Evolutionary conservation across 2,329 filamentous ascomycete species (phyloP), one percentile per base, ranked within the genome.

Genomic region (Ascosphaera acerosa): DNA sequence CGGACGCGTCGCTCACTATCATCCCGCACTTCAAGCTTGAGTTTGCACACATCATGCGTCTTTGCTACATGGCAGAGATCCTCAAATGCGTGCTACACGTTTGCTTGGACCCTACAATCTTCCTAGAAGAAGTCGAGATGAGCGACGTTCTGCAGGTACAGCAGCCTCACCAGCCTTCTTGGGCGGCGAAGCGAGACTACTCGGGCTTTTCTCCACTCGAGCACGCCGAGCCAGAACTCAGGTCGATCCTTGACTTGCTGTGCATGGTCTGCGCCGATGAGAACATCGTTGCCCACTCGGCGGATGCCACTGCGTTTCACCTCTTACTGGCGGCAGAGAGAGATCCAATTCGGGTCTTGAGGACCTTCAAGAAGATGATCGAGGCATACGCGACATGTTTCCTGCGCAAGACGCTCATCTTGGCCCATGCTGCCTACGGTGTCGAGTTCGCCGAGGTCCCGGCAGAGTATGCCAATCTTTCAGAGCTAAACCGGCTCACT

Each of bases 11-110:
- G 1, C 65, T 81, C 32, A 74, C 70, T 33, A 49, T 89, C 12
- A 62, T 66, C 4, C 63, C 73, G 6, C 62, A 71, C 2, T 64
- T 80, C 17, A 58, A 65, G 25, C 62, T 77, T 23, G 76, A 89
- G 33, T 67, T 89, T 26, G 65, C 72, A 25, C 76, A 91, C 48
- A 51, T 94, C 32, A 53, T 94, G 31, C 70, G 75, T 22, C 58
- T 94, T 29, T 92, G 81, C 53, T 92, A 90, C 46, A 62, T 90
- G 33, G 78, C 78, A 2, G 87, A 97, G 51, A 69, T 97, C 34
- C 69, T 89, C 36, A 89, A 90, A 52, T 70, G 81, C 4, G 62
- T 80, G 10, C 46, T 69, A 10, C 58, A 63, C 5, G 66, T 65
- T 43, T 51, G 54, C 22, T 40, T 53, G 15, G 50, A 50, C 35